These are phyloP conservation scores for Heliamphora exappendiculata DNA, from an alignment of 148 eudicot genomes.

Conservation along the genomic window DNA sequence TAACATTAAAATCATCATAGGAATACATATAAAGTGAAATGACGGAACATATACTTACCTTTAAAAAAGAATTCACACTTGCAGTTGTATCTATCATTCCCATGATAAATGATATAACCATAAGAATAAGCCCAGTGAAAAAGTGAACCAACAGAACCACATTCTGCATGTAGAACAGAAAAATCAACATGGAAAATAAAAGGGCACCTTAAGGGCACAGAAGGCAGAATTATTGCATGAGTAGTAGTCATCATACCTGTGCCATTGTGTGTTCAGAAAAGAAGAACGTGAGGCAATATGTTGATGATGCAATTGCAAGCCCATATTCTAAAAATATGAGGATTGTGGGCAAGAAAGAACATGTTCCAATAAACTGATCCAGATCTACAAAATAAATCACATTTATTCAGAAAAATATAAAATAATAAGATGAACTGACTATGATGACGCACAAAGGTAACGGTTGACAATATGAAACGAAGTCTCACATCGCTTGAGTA, in stretches of 20 bases:
- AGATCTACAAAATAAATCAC: slow-evolving; percentile 39
- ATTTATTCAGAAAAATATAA: background rate
- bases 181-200: slow-evolving; percentile 6
- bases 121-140: slow-evolving; percentile 87
- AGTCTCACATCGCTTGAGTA: no score
- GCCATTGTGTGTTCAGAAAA: slow-evolving; percentile 89
- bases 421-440: background rate
- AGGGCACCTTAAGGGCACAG: background rate
- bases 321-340: slow-evolving; percentile 77
- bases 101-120: slow-evolving; percentile 92
- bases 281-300: slow-evolving; percentile 92
- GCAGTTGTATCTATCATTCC: slow-evolving; percentile 72
- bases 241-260: slow-evolving; percentile 43
- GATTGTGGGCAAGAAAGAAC: slow-evolving; percentile 58
- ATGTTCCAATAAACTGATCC: slow-evolving; percentile 82
- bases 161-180: slow-evolving; percentile 48
- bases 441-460: background rate
- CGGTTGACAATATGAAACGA: no score
- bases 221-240: slow-evolving; percentile 9
- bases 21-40: slow-evolving; percentile 7
- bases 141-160: slow-evolving; percentile 80
- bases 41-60: slow-evolving; percentile 42
- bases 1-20: background rate
- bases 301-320: slow-evolving; percentile 89
- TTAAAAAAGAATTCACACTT: slow-evolving; percentile 62